Evolutionary conservation across 1,284 basidiomycete genomes (phyloP), one percentile per base, ranked within the genome.

Genomic region (Cystobasidiaceae sp.): DNA sequence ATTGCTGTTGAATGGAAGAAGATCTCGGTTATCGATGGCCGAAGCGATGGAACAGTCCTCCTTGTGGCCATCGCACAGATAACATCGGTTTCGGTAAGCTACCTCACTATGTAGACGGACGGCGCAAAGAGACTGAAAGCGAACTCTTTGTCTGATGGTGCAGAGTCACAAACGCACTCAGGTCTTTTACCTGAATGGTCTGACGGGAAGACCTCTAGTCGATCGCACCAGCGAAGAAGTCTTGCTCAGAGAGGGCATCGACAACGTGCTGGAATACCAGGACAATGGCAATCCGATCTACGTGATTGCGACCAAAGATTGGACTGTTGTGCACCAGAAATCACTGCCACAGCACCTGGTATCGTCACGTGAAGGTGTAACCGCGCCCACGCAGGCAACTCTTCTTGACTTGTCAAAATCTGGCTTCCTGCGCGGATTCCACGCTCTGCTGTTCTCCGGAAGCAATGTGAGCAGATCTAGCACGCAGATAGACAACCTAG

Each of bases 111-210:
- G n/a, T n/a, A n/a, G n/a, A n/a, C n/a, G n/a, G n/a, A n/a, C n/a
- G n/a, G n/a, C n/a, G n/a, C n/a, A n/a, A n/a, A n/a, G n/a, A n/a
- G n/a, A n/a, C n/a, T n/a, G n/a, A n/a, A n/a, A n/a, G n/a, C n/a
- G n/a, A n/a, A n/a, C n/a, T n/a, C n/a, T n/a, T 25, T 13, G n/a
- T 51, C 43, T 30, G 46, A 17, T n/a, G 11, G 11, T 9, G 25
- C 60, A 67, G 66, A 50, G 39, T 30, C 19, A 52, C 11, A 15
- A 17, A 19, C 56, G 69, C 11, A 86, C 88, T 0, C 84, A 91
- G 2, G 73, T 86, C 13, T 92, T 86, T 80, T 87, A 90, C 69
- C 78, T 93, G 56, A 82, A 92, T 70, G 87, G 88, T 0, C 76
- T 89, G 45, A 91, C 87, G 0, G 90, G 90, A 25, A 34, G 43